Conservation (phyloP, 768 basidiomycete species). For the Psilocybe tampanensis region DNA sequence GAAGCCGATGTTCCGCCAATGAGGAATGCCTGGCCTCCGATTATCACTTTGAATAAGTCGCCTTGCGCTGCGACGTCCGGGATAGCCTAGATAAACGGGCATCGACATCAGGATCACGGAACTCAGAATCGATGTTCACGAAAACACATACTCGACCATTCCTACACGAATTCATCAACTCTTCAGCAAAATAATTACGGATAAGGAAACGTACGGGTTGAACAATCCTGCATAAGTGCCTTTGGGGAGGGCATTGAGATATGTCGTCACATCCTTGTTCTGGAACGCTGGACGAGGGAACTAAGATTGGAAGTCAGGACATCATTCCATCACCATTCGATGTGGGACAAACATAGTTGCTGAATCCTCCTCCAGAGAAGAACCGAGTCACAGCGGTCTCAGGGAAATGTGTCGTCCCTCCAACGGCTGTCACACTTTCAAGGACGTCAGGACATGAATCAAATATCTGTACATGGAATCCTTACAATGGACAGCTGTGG, state of each 20-base stretch:
- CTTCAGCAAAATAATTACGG: not conserved
- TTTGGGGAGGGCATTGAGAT: constrained; percentile 45
- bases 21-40: constrained; percentile 33
- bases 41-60: constrained; percentile 47
- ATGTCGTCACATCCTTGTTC: constrained; percentile 42
- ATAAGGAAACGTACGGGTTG: constrained; percentile 48
- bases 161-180: constrained; percentile 25
- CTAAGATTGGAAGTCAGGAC: constrained; percentile 27
- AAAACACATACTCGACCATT: constrained; percentile 48
- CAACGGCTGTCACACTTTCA: constrained; percentile 69
- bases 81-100: constrained; percentile 38
- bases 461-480: not conserved
- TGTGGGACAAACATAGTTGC: constrained; percentile 51
- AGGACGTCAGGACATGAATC: not conserved
- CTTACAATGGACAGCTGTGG: constrained; percentile 50
- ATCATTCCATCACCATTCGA: not conserved
- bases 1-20: constrained; percentile 67
- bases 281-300: constrained; percentile 61
- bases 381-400: constrained; percentile 52
- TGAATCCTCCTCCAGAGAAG: constrained; percentile 78
- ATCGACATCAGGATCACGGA: not conserved
- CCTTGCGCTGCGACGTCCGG: constrained; percentile 71
- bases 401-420: constrained; percentile 54
- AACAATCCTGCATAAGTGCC: constrained; percentile 60
- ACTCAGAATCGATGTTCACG: not conserved